phyloP scores from a whole-genome alignment of 2,329 filamentous ascomycete genomes.

The Ophiocordyceps camponoti-floridani region DNA sequence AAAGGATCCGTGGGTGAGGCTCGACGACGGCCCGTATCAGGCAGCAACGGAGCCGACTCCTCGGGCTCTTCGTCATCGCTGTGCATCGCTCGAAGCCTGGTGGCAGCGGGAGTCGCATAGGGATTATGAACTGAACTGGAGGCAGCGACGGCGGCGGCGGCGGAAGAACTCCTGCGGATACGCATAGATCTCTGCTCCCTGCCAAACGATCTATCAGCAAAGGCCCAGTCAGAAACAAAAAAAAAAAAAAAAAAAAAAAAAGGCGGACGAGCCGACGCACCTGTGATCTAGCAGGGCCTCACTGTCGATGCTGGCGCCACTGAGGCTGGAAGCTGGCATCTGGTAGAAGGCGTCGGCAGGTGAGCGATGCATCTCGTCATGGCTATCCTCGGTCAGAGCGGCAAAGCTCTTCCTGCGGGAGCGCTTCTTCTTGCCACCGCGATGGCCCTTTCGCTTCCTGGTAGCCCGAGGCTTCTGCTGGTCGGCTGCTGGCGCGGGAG shows the following conservation, averaged over 20 bases:
- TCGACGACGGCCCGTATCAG: slow-evolving; percentile 11
- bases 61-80: slow-evolving; percentile 30
- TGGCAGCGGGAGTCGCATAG: slow-evolving; percentile 11
- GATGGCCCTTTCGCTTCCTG: slow-evolving; percentile 54
- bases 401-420: slow-evolving; percentile 68
- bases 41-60: slow-evolving; percentile 37
- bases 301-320: slow-evolving; percentile 77
- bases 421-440: slow-evolving; percentile 62
- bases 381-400: slow-evolving; percentile 36
- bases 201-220: not conserved
- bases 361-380: slow-evolving; percentile 17
- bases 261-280: slow-evolving; percentile 23
- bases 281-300: slow-evolving; percentile 77
- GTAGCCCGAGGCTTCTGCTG: slow-evolving; percentile 4
- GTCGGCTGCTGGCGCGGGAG: not conserved
- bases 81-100: slow-evolving; percentile 17
- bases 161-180: slow-evolving; percentile 40
- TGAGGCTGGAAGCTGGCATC: slow-evolving; percentile 40
- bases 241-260: too few species aligned
- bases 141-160: slow-evolving; percentile 10
- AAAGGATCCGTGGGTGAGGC: slow-evolving; percentile 9
- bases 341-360: slow-evolving; percentile 28
- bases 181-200: slow-evolving; percentile 45
- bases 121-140: slow-evolving; percentile 17
- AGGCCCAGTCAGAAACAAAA: too few species aligned